Conservation (phyloP, 1,284 basidiomycete genomes). For the Ganoderma multipileum region DNA sequence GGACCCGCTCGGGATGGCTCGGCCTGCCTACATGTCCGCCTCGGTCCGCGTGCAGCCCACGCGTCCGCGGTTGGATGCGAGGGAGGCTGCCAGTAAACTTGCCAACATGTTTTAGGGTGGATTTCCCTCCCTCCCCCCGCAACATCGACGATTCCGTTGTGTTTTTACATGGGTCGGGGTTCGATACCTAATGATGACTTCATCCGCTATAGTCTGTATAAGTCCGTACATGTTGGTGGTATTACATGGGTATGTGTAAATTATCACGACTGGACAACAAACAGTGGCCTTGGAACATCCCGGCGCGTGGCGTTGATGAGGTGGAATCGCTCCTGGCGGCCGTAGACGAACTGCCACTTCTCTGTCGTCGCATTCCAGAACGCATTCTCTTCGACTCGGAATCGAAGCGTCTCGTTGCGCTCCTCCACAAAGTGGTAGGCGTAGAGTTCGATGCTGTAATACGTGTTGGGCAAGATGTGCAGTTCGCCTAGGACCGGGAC, state of each 20-base stretch:
- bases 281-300: background rate
- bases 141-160: too few relatives aligned
- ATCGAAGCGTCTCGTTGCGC: constrained; percentile 53
- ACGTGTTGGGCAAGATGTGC: constrained; percentile 51
- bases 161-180: background rate
- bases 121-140: background rate
- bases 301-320: constrained; percentile 43
- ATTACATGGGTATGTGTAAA: constrained; percentile 8
- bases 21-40: constrained; percentile 65
- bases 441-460: constrained; percentile 60
- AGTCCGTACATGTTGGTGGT: constrained; percentile 6
- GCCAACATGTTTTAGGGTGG: constrained; percentile 79
- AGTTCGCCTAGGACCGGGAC: constrained; percentile 55
- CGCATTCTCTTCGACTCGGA: constrained; percentile 57
- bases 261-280: constrained; percentile 25
- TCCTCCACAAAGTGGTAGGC: constrained; percentile 57
- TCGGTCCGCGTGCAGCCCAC: constrained; percentile 73
- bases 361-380: constrained; percentile 49
- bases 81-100: constrained; percentile 86
- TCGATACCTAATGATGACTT: constrained; percentile 2
- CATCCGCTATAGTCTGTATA: constrained; percentile 2
- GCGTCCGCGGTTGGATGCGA: constrained; percentile 74
- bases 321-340: constrained; percentile 55
- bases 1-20: constrained; percentile 69
- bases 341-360: constrained; percentile 56